Percentiles rank a stretch among this genome's conserved stretches.
phyloP scores from a whole-genome alignment of 257 asterid genomes.

The Nicotiana sylvestris region DNA sequence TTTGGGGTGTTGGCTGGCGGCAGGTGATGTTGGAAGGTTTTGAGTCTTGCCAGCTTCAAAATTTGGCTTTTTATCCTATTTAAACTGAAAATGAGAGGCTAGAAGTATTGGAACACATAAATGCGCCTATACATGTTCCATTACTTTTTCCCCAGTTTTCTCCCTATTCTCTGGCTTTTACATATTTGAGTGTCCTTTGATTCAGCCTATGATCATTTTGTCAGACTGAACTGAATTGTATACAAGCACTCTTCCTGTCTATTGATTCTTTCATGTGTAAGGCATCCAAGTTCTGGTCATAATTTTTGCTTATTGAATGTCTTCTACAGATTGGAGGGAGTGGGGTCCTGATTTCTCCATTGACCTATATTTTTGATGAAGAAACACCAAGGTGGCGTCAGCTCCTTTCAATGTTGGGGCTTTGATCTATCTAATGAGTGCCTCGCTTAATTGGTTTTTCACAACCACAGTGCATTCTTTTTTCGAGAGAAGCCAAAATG shows the following conservation, averaged over 20 bases:
- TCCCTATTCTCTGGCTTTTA: background rate
- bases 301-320: background rate
- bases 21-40: background rate
- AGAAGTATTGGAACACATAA: background rate
- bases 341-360: slow-evolving; percentile 86
- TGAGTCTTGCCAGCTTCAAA: background rate
- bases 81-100: background rate
- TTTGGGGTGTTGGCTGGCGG: background rate
- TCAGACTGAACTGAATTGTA: background rate
- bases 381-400: slow-evolving; percentile 97
- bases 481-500: background rate
- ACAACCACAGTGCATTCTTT: background rate
- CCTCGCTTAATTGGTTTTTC: background rate
- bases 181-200: background rate
- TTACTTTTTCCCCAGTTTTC: background rate
- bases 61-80: background rate
- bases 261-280: background rate
- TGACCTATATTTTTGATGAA: slow-evolving; percentile 92
- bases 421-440: slow-evolving; percentile 19
- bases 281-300: background rate
- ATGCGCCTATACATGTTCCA: background rate
- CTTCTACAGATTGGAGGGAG: slow-evolving; percentile 88
- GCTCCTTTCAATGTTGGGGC: slow-evolving; percentile 65
- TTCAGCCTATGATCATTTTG: background rate
- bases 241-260: background rate